phyloP scores from a whole-genome alignment of 176 grass and related monocot genomes.

The Echinochloa phyllopogon region DNA sequence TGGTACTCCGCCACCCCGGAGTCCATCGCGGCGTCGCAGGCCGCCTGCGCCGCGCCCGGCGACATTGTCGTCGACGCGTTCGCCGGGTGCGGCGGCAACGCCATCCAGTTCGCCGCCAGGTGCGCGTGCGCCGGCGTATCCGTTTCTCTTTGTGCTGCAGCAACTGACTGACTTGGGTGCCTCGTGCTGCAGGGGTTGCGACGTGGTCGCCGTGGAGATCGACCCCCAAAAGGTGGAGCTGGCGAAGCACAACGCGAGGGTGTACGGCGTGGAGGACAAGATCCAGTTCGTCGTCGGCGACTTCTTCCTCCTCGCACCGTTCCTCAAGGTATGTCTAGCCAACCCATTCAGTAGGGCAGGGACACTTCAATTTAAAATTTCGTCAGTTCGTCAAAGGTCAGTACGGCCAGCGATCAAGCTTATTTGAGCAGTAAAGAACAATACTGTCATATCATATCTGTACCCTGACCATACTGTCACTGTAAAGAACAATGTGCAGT shows the following conservation, averaged over 20 bases:
- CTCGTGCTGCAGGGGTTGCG: constrained; percentile 60
- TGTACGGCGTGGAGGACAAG: constrained; percentile 69
- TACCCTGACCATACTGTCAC: background rate
- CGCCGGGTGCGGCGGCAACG: constrained; percentile 68
- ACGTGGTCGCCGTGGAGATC: constrained; percentile 68
- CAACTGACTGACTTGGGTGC: background rate
- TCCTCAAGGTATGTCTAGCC: constrained; percentile 43
- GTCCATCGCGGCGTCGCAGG: constrained; percentile 62
- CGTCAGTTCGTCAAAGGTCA: background rate
- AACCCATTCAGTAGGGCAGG: background rate
- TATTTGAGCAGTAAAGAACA: no score
- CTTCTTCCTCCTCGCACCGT: constrained; percentile 64
- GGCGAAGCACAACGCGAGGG: constrained; percentile 61
- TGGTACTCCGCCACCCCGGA: constrained; percentile 81
- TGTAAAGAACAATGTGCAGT: background rate
- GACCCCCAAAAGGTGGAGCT: constrained; percentile 60
- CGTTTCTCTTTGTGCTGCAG: background rate
- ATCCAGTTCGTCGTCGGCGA: constrained; percentile 74
- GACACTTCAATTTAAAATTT: background rate
- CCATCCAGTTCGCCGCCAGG: constrained; percentile 78
- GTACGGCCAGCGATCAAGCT: background rate
- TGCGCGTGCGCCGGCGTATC: background rate
- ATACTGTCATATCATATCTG: background rate
- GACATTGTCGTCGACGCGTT: constrained; percentile 67
- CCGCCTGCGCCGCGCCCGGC: constrained; percentile 37